Evolutionary conservation across 257 asterid genomes (phyloP).

Genomic region (Paraleonurus japonicus): DNA sequence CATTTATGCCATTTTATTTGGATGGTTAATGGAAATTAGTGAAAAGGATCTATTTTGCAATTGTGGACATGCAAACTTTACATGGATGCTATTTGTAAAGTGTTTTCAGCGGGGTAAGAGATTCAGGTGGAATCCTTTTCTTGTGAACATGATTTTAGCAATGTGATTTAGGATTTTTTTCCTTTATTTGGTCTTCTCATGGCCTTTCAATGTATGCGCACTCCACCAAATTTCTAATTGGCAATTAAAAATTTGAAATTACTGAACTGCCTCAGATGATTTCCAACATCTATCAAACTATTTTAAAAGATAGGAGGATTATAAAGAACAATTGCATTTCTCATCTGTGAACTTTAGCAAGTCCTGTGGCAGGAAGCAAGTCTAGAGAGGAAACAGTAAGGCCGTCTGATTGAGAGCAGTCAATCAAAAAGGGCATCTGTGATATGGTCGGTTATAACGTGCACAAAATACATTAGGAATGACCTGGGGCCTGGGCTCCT

Average conservation of each 20-base stretch:
- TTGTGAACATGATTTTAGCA: background rate
- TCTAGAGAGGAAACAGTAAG: background rate
- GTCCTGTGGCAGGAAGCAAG: background rate
- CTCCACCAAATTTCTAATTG: background rate
- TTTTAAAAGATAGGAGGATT: background rate
- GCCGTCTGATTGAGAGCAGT: background rate
- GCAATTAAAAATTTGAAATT: background rate
- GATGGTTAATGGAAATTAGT: constrained; percentile 1
- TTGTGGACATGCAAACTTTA: background rate
- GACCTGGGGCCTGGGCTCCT: background rate
- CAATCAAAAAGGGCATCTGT: background rate
- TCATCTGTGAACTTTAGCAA: background rate
- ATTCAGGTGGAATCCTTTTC: background rate
- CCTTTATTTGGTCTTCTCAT: constrained; percentile 5
- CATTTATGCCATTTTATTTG: background rate
- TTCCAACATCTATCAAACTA: background rate
- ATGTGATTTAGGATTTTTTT: background rate
- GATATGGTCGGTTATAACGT: background rate
- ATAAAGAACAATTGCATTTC: background rate
- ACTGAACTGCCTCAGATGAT: background rate
- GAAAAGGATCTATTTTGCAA: background rate
- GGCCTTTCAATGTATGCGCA: background rate
- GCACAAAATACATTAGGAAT: background rate
- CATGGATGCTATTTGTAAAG: background rate
- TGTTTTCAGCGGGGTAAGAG: background rate